Conservation (phyloP, 73 alveolate species). For the Paramecium tetraurelia region DNA sequence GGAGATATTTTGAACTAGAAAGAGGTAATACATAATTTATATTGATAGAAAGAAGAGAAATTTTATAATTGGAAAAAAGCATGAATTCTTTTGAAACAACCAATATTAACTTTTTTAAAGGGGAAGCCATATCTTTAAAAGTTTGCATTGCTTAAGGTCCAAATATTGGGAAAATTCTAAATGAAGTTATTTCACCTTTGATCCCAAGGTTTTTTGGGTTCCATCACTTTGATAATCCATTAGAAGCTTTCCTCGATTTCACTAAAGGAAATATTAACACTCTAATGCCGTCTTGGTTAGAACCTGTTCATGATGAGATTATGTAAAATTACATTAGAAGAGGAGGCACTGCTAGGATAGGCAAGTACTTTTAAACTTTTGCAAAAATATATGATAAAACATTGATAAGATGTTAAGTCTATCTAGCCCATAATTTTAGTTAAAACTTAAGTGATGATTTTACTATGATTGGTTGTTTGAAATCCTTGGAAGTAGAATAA, state of each 20-base stretch:
- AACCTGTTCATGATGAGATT: slow-evolving; percentile 22
- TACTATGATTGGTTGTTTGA: slow-evolving; percentile 40
- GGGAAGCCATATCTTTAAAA: neutral
- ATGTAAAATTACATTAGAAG: slow-evolving; percentile 39
- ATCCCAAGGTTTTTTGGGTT: slow-evolving; percentile 22
- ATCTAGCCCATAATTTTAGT: slow-evolving; percentile 39
- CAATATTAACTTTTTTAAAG: slow-evolving; percentile 7
- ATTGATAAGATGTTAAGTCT: neutral
- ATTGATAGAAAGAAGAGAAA: neutral
- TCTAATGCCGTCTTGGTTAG: neutral
- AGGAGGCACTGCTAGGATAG: neutral
- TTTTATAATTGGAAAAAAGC: neutral
- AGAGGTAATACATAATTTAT: neutral
- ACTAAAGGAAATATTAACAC: slow-evolving; percentile 33
- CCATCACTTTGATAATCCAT: neutral
- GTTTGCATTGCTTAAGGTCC: neutral
- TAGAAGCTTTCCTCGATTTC: slow-evolving; percentile 3
- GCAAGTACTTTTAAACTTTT: slow-evolving; percentile 20
- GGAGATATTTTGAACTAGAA: slow-evolving; percentile 1
- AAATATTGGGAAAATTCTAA: neutral
- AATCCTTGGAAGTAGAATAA: neutral
- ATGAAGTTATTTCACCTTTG: slow-evolving; percentile 16
- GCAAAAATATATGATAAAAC: slow-evolving; percentile 29
- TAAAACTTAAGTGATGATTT: neutral
- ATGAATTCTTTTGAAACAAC: slow-evolving; percentile 10